Base-by-base conservation (phyloP, 345 rosid genomes). In the Abelmoschus esculentus region DNA sequence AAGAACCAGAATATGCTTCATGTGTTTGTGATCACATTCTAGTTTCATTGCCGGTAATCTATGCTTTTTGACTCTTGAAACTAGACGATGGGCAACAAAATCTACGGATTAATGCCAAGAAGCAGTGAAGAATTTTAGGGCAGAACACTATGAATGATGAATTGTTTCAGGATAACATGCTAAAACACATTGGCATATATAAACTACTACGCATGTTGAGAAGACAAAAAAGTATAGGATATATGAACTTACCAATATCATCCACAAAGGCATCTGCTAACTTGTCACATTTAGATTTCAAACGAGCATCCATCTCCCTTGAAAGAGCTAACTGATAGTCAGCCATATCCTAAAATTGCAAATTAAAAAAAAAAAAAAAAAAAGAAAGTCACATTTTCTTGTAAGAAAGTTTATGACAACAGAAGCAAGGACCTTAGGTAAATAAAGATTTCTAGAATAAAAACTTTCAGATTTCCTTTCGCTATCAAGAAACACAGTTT, bases 251-350 rank as follows among this genome's bases (percentile, higher is more conserved):
- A 95, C 99, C 99, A 64, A 86, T 78, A 75, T 90, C 97, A 81
- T 91, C 98, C 77, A 85, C 79, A 79, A 95, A 85, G 47, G 96
- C 89, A 77, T 95, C 93, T 42, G 90, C 88, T 74, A 95, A 78
- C 76, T 82, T 91, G 80, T 91, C 93, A 81, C 98, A 90, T 75
- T 95, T 95, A 67, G 82, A 87, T 75, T 87, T 90, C 81, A 95
- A 61, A 61, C 90, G 86, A 69, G 86, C 77, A 72, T 95, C 97
- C 61, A 95, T 87, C 89, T 95, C 99, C 28, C 79, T 81, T 56
- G 88, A 84, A 79, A 91, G 87, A 69, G 88, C 83, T 81, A 87
- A 85, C 76, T 89, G 99, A 73, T 88, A 90, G 67, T 95, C 96
- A 73, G 89, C 81, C 86, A 83, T 84, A 78, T 91, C 97, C 99